Evolutionary conservation across 257 asterid species (phyloP).

Genomic region (Striga asiatica): DNA sequence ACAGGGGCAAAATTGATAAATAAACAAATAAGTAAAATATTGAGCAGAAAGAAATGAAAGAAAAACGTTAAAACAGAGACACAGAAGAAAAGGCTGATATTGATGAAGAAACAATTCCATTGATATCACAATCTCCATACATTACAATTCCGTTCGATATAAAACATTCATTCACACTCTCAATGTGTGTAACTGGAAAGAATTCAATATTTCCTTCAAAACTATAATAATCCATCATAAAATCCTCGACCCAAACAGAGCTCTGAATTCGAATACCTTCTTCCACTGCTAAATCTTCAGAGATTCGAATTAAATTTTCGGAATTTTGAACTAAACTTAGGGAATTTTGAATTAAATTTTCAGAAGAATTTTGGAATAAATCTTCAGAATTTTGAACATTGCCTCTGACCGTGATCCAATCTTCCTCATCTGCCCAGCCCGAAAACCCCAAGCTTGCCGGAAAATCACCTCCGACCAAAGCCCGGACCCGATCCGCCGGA

Average conservation of each 20-base stretch:
- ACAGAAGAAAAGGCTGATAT: background rate
- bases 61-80: background rate
- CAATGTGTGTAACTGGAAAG: constrained; percentile 5
- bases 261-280: constrained; percentile 17
- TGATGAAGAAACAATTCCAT: constrained; percentile 14
- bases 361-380: too few species aligned
- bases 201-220: constrained; percentile 2
- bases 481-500: constrained; percentile 35
- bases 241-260: constrained; percentile 17
- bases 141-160: constrained; percentile 9
- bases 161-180: constrained; percentile 14
- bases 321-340: too few species aligned
- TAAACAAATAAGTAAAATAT: background rate
- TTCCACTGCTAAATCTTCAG: background rate
- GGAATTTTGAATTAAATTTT: background rate
- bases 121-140: constrained; percentile 17
- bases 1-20: background rate
- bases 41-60: background rate
- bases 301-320: constrained; percentile 8
- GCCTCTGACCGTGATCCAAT: constrained; percentile 57
- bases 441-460: constrained; percentile 1
- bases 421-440: constrained; percentile 34
- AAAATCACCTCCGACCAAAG: constrained; percentile 27
- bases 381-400: constrained; percentile 11
- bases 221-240: constrained; percentile 19